phyloP scores from a whole-genome alignment of 2,329 filamentous ascomycete species.

The Cyclaneusma minus region DNA sequence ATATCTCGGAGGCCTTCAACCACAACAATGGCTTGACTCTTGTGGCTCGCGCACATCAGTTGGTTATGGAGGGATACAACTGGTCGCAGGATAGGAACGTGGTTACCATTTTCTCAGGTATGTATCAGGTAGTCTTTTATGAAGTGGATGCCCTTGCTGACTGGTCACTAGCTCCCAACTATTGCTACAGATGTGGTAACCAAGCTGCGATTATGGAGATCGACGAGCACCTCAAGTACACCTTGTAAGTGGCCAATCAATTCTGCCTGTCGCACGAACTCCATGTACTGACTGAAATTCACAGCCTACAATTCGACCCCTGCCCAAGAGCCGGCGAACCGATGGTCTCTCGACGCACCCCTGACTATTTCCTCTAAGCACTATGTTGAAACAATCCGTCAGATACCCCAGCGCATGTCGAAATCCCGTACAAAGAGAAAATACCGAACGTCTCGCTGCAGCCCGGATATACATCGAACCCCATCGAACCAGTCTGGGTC shows the following conservation, averaged over 20 bases:
- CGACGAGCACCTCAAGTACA: slow-evolving; percentile 98
- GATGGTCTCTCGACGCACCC: slow-evolving; percentile 94
- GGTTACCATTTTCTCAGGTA: slow-evolving; percentile 96
- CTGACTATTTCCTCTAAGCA: slow-evolving; percentile 92
- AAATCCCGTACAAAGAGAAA: slow-evolving; percentile 1
- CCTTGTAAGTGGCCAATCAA: slow-evolving; percentile 59
- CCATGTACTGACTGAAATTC: slow-evolving; percentile 14
- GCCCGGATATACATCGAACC: slow-evolving; percentile 1
- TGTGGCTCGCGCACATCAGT: slow-evolving; percentile 89
- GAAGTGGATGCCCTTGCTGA: slow-evolving; percentile 13
- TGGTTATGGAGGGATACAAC: slow-evolving; percentile 99
- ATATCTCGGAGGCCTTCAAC: slow-evolving; percentile 97
- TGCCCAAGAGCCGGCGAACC: slow-evolving; percentile 95
- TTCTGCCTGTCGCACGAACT: not conserved
- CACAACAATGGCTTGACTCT: slow-evolving; percentile 96
- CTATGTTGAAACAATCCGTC: slow-evolving; percentile 2
- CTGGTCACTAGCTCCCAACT: slow-evolving; percentile 53
- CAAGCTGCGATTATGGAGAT: slow-evolving; percentile 99
- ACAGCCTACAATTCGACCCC: slow-evolving; percentile 94
- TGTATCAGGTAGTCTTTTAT: slow-evolving; percentile 12
- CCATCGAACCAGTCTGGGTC: too few species aligned
- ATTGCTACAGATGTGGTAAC: slow-evolving; percentile 98
- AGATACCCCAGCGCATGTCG: slow-evolving; percentile 1
- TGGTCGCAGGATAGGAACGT: slow-evolving; percentile 98
- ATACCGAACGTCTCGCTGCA: slow-evolving; percentile 1